These are phyloP conservation scores for Rhizophora mangle DNA, from an alignment of 345 rosid species.

Conservation along the genomic window DNA sequence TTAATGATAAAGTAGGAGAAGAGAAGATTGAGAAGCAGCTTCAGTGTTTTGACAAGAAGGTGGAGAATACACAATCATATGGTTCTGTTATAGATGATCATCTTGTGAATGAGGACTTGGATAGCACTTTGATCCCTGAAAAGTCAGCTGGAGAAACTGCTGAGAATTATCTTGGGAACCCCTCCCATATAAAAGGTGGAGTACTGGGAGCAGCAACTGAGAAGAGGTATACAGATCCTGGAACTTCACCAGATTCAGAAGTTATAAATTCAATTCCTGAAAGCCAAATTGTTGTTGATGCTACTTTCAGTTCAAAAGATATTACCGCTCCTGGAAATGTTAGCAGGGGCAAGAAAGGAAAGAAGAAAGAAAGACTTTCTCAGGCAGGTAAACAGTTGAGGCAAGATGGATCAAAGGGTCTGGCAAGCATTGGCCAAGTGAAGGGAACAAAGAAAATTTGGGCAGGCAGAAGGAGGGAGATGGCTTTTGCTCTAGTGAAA, in stretches of 20 bases:
- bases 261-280: conserved; percentile 76
- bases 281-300: conserved; percentile 33
- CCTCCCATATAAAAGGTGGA: conserved; percentile 38
- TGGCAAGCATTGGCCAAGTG: conserved; percentile 28
- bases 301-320: conserved; percentile 36
- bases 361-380: conserved; percentile 47
- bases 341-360: conserved; percentile 33
- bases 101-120: conserved; percentile 31
- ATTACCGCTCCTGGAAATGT: conserved; percentile 27
- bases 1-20: conserved; percentile 34
- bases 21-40: conserved; percentile 27
- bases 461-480: conserved; percentile 28
- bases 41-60: conserved; percentile 25
- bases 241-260: conserved; percentile 99
- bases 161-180: conserved; percentile 29
- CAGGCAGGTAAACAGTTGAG: conserved; percentile 23
- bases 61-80: conserved; percentile 25
- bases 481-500: conserved; percentile 23
- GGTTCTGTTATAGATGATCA: conserved; percentile 29
- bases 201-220: conserved; percentile 37
- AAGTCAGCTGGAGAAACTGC: conserved; percentile 43
- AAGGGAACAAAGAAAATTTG: conserved; percentile 43
- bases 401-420: conserved; percentile 31
- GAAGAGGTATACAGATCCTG: conserved; percentile 53
- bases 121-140: conserved; percentile 27